These are phyloP conservation scores for Gynochthodes officinalis DNA, from an alignment of 257 asterid genomes.

Conservation along the genomic window DNA sequence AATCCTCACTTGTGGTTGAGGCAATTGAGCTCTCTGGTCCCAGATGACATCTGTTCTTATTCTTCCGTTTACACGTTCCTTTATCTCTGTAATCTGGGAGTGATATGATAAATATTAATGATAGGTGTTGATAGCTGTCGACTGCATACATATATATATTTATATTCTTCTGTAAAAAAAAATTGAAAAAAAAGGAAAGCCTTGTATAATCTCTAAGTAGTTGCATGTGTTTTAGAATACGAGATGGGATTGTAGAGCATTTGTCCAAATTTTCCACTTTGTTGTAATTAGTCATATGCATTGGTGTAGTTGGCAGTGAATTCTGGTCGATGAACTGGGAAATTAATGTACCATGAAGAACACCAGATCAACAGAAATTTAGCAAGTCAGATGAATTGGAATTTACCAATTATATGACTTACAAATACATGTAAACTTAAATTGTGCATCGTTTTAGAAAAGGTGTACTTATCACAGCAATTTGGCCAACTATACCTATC, in stretches of 20 bases:
- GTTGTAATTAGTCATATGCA: conserved; percentile 6
- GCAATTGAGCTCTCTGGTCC: conserved; percentile 97
- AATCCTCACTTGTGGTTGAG: conserved; percentile 76
- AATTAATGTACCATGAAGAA: too few relatives aligned
- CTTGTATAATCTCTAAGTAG: conserved; percentile 29
- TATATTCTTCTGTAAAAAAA: conserved; percentile 44
- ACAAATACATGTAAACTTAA: too few relatives aligned
- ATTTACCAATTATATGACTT: too few relatives aligned
- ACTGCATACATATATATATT: conserved; percentile 11
- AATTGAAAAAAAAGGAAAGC: conserved; percentile 32
- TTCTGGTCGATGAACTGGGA: too few relatives aligned
- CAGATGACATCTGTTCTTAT: conserved; percentile 42
- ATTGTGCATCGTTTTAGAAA: too few relatives aligned
- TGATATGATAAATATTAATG: conserved; percentile 5
- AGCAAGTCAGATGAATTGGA: too few relatives aligned
- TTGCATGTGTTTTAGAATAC: conserved; percentile 19
- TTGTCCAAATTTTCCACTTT: neutral
- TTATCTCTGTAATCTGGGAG: conserved; percentile 1
- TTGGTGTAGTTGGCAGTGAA: neutral
- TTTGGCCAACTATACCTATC: too few relatives aligned
- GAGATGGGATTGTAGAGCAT: conserved; percentile 16
- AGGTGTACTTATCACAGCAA: too few relatives aligned
- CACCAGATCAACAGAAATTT: neutral
- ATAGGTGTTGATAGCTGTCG: conserved; percentile 44
- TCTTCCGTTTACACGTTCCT: neutral